Evolutionary conservation across 208 protist species (phyloP), one percentile per base, ranked within the genome.

Genomic region (Angomonas desouzai): DNA sequence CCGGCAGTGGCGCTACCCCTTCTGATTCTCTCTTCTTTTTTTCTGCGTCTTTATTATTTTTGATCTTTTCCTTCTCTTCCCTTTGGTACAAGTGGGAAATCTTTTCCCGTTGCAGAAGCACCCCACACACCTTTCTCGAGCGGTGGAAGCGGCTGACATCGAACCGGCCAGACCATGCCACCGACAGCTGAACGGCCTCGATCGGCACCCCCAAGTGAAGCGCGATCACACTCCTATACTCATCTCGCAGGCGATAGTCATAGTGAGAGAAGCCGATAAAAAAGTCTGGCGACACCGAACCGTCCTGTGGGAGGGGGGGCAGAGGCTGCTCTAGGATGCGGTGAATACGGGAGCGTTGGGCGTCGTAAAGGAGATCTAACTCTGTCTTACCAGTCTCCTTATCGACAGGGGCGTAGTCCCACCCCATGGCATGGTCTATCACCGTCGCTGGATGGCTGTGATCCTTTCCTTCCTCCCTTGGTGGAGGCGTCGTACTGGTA

Each of bases 191-290:
- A 49, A 95, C 74, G 22, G 76, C 81, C 51, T 36, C 57, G 47
- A 90, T 70, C 2, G 83, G 77, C 36, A 90, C 68, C 16, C 66
- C 53, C 30, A 95, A 75, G 67, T 76, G 76, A 3, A 61, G 63
- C 25, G 86, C 89, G 16, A 95, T 45, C 18, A 87, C 60, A 30
- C 72, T 76, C 36, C 89, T 81, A 79, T 95, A 95, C 72, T 87
- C 74, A 64, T 95, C 86, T 6, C 89, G 81, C 47, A 87, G 70
- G 9, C 77, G 75, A 61, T 92, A 93, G 62, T 77, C 76, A 72
- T 95, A 95, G 68, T 87, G 82, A 10, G 77, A 72, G 55, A 95
- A 91, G 43, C 89, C 89, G 18, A 95, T 71, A 33, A 95, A 79
- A 43, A 95, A 79, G 62, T 95, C 83, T 1, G 89, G 89, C 18